Percentiles rank a stretch among this genome's conserved stretches.
These are phyloP conservation scores for Ustilago vetiveriae DNA, from an alignment of 1,284 basidiomycete species.

Conservation along the genomic window DNA sequence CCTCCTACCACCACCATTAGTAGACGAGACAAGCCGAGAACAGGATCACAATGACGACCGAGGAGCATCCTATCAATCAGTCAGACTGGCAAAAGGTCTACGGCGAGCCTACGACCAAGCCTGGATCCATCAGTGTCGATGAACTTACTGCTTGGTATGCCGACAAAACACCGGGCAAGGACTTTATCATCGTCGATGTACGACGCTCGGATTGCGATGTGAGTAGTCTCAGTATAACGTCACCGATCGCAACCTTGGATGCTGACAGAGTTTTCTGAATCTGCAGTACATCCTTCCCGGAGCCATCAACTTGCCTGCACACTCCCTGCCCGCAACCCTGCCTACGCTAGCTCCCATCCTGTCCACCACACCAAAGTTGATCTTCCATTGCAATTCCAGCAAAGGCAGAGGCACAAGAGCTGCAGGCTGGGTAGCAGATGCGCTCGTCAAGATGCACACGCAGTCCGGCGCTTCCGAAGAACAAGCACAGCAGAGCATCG, in stretches of 20 bases:
- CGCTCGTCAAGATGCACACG: conserved; percentile 40
- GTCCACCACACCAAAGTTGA: conserved; percentile 53
- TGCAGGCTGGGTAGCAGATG: conserved; percentile 64
- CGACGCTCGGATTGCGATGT: conserved; percentile 55
- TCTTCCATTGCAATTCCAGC: conserved; percentile 66
- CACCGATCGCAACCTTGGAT: not conserved
- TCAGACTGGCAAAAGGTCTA: conserved; percentile 41
- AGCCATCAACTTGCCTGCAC: conserved; percentile 68
- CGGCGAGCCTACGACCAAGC: conserved; percentile 30
- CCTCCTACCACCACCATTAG: too few relatives aligned
- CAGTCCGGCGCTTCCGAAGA: conserved; percentile 8
- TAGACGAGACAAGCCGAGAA: too few relatives aligned
- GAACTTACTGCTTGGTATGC: conserved; percentile 35
- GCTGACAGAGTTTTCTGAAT: not conserved
- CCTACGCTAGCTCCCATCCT: conserved; percentile 59
- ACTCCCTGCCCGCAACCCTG: conserved; percentile 65
- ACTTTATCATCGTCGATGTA: conserved; percentile 56
- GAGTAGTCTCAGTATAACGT: conserved; percentile 2
- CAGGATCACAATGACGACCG: conserved; percentile 16
- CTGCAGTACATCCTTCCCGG: conserved; percentile 59
- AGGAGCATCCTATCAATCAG: conserved; percentile 41
- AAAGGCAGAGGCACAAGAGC: conserved; percentile 56
- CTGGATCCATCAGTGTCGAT: conserved; percentile 41
- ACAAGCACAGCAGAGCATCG: conserved; percentile 26
- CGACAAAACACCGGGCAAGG: conserved; percentile 32